A percentile compares a stretch with the other conserved stretches of the same genome.
Evolutionary conservation across 345 rosid genomes (phyloP).

Genomic region (Sonneratia alba): DNA sequence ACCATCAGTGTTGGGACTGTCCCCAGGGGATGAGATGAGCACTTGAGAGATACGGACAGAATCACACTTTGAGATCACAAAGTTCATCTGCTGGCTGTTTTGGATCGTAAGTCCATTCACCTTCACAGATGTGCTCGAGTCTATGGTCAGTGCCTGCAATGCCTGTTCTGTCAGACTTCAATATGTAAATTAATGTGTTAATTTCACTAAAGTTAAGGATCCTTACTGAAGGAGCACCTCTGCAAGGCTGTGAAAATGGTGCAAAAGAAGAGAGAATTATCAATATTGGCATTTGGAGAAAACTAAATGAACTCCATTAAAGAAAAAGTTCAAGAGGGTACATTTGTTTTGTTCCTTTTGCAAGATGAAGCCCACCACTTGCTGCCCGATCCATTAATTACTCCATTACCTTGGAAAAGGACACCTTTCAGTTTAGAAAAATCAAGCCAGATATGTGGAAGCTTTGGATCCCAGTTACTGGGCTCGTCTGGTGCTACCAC

Average conservation of each 20-base stretch:
- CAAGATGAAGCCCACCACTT: constrained; percentile 99
- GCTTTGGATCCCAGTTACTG: constrained; percentile 65
- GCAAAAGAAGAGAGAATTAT: constrained; percentile 14
- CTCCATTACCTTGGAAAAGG: constrained; percentile 71
- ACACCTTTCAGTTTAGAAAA: constrained; percentile 69
- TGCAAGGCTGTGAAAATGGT: constrained; percentile 70
- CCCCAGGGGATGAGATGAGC: constrained; percentile 67
- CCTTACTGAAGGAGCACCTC: constrained; percentile 76
- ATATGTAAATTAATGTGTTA: not conserved
- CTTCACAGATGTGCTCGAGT: constrained; percentile 66
- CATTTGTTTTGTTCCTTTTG: constrained; percentile 87
- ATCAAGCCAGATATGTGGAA: constrained; percentile 69
- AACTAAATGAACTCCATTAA: constrained; percentile 2
- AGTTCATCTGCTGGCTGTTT: constrained; percentile 96
- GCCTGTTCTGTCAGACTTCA: constrained; percentile 12
- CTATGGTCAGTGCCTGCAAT: constrained; percentile 82
- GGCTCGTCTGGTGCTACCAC: constrained; percentile 92
- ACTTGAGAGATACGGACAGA: constrained; percentile 57
- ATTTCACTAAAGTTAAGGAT: constrained; percentile 5
- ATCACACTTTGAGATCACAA: constrained; percentile 56
- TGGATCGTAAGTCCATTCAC: constrained; percentile 71
- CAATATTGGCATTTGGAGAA: not conserved
- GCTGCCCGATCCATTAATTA: constrained; percentile 93
- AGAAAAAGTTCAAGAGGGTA: constrained; percentile 18
- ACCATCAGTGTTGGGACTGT: constrained; percentile 98